phyloP scores from a whole-genome alignment of 176 grass and related monocot genomes.

The Rhipidocladum racemiflorum region DNA sequence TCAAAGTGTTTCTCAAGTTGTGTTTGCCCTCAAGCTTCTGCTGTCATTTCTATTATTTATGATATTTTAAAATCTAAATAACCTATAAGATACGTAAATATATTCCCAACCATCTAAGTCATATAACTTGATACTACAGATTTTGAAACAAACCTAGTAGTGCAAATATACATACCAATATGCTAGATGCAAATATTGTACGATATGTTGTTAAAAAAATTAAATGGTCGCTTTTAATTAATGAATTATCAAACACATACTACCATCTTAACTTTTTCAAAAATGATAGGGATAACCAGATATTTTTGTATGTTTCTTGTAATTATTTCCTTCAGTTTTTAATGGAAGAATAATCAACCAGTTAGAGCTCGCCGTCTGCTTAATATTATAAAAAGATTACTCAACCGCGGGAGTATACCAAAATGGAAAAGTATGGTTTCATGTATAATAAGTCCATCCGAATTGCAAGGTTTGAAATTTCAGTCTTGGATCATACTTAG shows the following conservation, averaged over 20 bases:
- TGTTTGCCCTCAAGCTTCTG: too few relatives aligned
- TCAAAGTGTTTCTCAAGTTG: too few relatives aligned
- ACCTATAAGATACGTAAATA: too few relatives aligned
- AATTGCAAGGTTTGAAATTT: too few relatives aligned
- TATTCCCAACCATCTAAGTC: too few relatives aligned
- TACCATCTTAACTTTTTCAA: background rate
- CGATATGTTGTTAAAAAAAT: background rate
- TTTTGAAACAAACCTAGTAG: too few relatives aligned
- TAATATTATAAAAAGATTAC: background rate
- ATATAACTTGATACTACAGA: too few relatives aligned
- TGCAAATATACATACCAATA: too few relatives aligned
- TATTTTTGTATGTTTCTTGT: background rate
- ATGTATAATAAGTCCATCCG: background rate
- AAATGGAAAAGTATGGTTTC: conserved; percentile 8
- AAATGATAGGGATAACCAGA: background rate
- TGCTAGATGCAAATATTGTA: background rate
- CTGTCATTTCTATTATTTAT: too few relatives aligned
- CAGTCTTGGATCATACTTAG: too few relatives aligned
- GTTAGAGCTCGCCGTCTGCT: background rate
- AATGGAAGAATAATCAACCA: background rate
- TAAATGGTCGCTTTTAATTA: background rate
- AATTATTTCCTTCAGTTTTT: background rate
- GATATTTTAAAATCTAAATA: too few relatives aligned
- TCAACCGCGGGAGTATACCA: background rate
- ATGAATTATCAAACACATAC: background rate